Base-by-base conservation (phyloP, 1,284 basidiomycete species). In the Ceratobasidium sp. region DNA sequence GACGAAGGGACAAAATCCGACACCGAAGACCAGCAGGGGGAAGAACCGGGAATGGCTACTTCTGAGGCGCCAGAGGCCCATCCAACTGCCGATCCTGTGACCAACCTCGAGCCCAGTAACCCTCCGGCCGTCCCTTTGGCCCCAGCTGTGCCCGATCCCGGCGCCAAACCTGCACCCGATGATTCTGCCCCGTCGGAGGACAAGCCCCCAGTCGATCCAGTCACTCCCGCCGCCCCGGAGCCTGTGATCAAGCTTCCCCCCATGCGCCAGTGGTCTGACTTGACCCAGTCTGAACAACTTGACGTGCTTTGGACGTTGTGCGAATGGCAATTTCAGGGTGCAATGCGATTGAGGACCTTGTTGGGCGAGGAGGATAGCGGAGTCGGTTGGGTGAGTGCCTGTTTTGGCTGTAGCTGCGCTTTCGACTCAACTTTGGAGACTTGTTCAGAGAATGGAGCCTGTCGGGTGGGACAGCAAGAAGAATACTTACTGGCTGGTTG, bases 401-500 rank as follows among this genome's bases (percentile, higher is more conserved):
- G 29, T 37, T 15, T 34, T 43, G 3, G 44, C 65, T 69, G 7
- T 62, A 9, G 6, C 17, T 40, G 17, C 19, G 2, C 46, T 65
- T 51, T 32, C 43, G 25, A 19, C 15, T 9, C 25, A 54, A 46
- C 64, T 46, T 37, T 59, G 5, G 66, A 52, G 46, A 66, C 40
- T 54, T 54, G 56, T 80, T 62, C 37, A 95, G 94, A 90, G 95
- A 40, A 90, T 94, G 74, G 93, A 95, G 81, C 95, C 95, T 1
- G 90, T 96, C 79, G 95, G 96, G 8, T 94, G 92, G 81, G 95
- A 97, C 81, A 87, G 89, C 22, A 90, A 92, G 80, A 87, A 87
- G 29, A 96, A 95, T 82, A 91, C 92, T 0, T 97, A 96, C 82
- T 96, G 94, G 95, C 85, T 95, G 25, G 94, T 96, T 80, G 95